phyloP scores from a whole-genome alignment of 2,329 filamentous ascomycete species.

The Penicillium italicum region DNA sequence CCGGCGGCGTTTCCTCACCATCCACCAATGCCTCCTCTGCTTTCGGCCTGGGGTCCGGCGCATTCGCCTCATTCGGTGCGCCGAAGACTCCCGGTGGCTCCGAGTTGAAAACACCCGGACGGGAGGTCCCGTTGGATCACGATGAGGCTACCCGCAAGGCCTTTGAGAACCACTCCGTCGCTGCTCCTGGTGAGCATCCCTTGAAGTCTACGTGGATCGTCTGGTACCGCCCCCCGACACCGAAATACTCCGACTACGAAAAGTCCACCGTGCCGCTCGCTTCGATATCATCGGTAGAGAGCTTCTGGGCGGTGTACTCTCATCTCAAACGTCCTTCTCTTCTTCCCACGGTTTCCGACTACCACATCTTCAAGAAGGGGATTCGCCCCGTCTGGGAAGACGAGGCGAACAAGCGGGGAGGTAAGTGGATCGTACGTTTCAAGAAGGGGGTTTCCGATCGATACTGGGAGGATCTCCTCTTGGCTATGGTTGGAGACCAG shows the following conservation, averaged over 20 bases:
- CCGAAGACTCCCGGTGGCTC: constrained; percentile 81
- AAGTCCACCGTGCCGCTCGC: constrained; percentile 90
- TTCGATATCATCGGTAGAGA: constrained; percentile 74
- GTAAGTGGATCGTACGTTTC: constrained; percentile 94
- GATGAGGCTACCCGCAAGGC: constrained; percentile 36
- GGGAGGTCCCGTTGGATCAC: constrained; percentile 50
- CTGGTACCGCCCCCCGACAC: constrained; percentile 95
- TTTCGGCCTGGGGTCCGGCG: constrained; percentile 90
- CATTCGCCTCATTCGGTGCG: constrained; percentile 95
- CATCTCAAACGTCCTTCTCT: constrained; percentile 86
- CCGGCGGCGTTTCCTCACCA: constrained; percentile 67
- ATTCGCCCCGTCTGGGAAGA: constrained; percentile 98
- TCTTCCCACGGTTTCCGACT: constrained; percentile 90
- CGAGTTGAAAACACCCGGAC: constrained; percentile 64
- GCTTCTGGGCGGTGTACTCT: constrained; percentile 84
- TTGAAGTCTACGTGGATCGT: constrained; percentile 90
- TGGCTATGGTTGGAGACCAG: constrained; percentile 89
- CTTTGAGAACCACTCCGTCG: constrained; percentile 38
- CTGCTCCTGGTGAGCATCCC: constrained; percentile 49
- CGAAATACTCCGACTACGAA: constrained; percentile 97
- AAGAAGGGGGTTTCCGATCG: constrained; percentile 97
- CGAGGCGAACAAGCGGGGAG: constrained; percentile 90
- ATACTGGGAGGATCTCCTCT: constrained; percentile 91
- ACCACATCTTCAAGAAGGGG: constrained; percentile 95
- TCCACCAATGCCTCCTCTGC: constrained; percentile 76